Evolutionary conservation across 768 basidiomycete species (phyloP).

Genomic region (Termitomyces sp.): DNA sequence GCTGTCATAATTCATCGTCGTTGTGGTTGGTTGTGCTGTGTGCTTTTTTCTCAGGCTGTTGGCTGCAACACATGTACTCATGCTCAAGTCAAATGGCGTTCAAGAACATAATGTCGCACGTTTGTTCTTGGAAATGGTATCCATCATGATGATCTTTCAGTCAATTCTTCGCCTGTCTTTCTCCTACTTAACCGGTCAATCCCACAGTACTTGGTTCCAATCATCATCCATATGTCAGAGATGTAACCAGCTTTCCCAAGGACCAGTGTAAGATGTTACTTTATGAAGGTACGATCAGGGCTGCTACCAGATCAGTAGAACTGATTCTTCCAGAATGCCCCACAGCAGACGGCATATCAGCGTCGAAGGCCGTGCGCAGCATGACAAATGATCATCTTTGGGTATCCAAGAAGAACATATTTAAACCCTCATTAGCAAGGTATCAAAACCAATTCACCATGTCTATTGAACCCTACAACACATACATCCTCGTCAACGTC

Average conservation of each 20-base stretch:
- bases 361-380: neutral
- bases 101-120: neutral
- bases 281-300: constrained; percentile 8
- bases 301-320: constrained; percentile 9
- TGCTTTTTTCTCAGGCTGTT: neutral
- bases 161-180: neutral
- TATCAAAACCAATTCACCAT: constrained; percentile 8
- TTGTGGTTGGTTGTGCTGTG: neutral
- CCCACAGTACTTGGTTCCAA: neutral
- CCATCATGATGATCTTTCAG: no score
- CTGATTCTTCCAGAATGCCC: neutral
- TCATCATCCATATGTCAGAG: neutral
- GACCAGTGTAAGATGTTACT: neutral
- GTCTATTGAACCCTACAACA: constrained; percentile 12
- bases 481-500: constrained; percentile 21
- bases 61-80: no score
- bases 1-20: no score
- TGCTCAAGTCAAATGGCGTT: neutral
- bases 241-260: neutral
- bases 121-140: no score
- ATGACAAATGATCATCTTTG: neutral
- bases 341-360: neutral
- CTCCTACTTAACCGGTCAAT: neutral
- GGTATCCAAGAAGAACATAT: neutral
- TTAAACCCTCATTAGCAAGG: neutral